Conservation (phyloP, 2,329 filamentous ascomycete genomes). For the Madurella mycetomatis region DNA sequence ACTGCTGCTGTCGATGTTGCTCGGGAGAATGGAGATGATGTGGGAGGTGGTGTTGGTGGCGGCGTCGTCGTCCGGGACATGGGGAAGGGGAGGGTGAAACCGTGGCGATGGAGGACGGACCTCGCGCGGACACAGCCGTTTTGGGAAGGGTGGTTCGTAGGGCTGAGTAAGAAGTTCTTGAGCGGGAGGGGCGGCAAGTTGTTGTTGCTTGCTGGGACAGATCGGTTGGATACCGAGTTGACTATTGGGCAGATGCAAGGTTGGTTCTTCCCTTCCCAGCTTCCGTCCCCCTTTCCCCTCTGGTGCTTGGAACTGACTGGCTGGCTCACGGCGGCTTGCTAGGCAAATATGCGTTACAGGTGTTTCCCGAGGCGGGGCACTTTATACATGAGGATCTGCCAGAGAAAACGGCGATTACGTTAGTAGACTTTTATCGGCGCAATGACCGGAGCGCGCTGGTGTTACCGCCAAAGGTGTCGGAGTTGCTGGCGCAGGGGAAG, state of each 20-base stretch:
- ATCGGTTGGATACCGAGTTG: constrained; percentile 83
- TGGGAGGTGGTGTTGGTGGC: not conserved
- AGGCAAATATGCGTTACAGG: constrained; percentile 92
- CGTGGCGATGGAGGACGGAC: constrained; percentile 84
- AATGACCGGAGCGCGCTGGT: constrained; percentile 85
- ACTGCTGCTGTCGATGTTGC: constrained; percentile 37
- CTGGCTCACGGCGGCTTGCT: not conserved
- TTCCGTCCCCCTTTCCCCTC: not conserved
- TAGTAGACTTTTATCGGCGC: constrained; percentile 86
- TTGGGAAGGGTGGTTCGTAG: constrained; percentile 92
- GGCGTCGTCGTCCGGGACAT: not conserved
- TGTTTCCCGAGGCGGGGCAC: constrained; percentile 91
- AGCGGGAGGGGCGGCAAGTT: constrained; percentile 77
- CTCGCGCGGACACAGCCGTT: constrained; percentile 78
- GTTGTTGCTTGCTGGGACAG: constrained; percentile 80
- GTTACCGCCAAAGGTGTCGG: constrained; percentile 85
- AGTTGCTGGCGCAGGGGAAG: constrained; percentile 61
- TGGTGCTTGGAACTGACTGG: not conserved
- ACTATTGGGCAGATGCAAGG: constrained; percentile 98
- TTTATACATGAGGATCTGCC: constrained; percentile 96
- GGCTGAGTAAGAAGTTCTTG: constrained; percentile 84
- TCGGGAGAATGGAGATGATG: constrained; percentile 41
- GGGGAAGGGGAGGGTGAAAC: constrained; percentile 2
- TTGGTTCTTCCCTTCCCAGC: constrained; percentile 32
- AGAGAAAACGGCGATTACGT: constrained; percentile 76